phyloP scores from a whole-genome alignment of 2,329 filamentous ascomycete species.

The Diatrype stigma region DNA sequence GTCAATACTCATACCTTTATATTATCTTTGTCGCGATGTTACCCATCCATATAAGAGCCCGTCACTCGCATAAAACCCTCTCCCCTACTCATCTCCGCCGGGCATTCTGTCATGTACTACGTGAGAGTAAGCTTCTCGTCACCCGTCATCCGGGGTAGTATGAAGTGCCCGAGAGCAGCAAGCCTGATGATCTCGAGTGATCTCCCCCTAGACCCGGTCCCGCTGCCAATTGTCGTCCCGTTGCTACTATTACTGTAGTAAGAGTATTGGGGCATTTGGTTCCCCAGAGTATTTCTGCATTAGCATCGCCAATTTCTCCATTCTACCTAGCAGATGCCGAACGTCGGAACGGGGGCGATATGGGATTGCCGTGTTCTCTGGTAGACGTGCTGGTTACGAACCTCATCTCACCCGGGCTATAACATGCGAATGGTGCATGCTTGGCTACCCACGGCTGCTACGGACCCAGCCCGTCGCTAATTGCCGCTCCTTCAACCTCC shows the following conservation, averaged over 20 bases:
- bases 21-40: slow-evolving; percentile 6
- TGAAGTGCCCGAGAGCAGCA: not conserved
- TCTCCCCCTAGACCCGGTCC: not conserved
- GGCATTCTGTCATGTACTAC: not conserved
- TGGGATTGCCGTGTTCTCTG: not conserved
- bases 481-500: not conserved
- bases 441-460: no score
- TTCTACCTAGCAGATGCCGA: not conserved
- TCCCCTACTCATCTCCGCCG: not conserved
- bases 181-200: not conserved
- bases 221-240: not conserved
- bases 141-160: not conserved
- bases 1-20: slow-evolving; percentile 16
- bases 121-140: not conserved
- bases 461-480: not conserved
- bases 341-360: not conserved
- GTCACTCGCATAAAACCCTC: not conserved
- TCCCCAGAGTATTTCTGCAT: not conserved
- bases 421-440: not conserved
- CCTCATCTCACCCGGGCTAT: not conserved
- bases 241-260: no score
- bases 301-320: not conserved
- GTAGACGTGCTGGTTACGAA: not conserved
- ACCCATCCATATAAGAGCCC: not conserved
- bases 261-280: not conserved